These are phyloP conservation scores for Huiozyma naganishii DNA, from an alignment of 805 yeast species.

Conservation along the genomic window DNA sequence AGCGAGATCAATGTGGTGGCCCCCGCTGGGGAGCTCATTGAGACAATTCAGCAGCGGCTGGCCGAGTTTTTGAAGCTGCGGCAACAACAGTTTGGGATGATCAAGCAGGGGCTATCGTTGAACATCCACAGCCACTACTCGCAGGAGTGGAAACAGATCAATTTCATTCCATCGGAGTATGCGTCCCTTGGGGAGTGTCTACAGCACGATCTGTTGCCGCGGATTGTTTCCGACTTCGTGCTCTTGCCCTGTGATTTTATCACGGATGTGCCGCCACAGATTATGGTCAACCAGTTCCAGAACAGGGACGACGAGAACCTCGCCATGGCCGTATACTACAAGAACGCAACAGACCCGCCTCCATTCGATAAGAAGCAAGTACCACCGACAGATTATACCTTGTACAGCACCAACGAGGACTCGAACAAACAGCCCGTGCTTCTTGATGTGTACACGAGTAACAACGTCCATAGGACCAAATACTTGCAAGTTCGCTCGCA, in stretches of 20 bases:
- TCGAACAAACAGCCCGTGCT: slow-evolving; percentile 31
- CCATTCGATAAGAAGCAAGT: slow-evolving; percentile 56
- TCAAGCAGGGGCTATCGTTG: slow-evolving; percentile 14
- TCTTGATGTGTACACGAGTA: slow-evolving; percentile 62
- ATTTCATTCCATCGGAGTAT: slow-evolving; percentile 35
- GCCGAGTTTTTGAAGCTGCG: slow-evolving; percentile 36
- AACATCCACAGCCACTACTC: slow-evolving; percentile 21
- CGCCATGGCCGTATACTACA: slow-evolving; percentile 69
- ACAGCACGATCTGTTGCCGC: slow-evolving; percentile 34
- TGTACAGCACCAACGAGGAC: slow-evolving; percentile 43
- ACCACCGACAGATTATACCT: slow-evolving; percentile 41
- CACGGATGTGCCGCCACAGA: slow-evolving; percentile 86
- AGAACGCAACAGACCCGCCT: slow-evolving; percentile 60
- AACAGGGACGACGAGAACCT: slow-evolving; percentile 55
- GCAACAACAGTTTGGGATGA: slow-evolving; percentile 23
- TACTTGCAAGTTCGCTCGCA: slow-evolving; percentile 71
- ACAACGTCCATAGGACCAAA: slow-evolving; percentile 60
- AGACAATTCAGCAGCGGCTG: slow-evolving; percentile 39
- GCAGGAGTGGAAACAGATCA: slow-evolving; percentile 30
- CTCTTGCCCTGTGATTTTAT: slow-evolving; percentile 88
- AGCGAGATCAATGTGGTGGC: slow-evolving; percentile 55
- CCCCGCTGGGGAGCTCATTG: slow-evolving; percentile 34
- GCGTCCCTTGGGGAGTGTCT: slow-evolving; percentile 56
- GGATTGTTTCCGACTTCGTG: slow-evolving; percentile 47
- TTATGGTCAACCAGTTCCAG: slow-evolving; percentile 73